Base-by-base conservation (phyloP, 2,329 filamentous ascomycete genomes). In the Penicillium hesseltinei region DNA sequence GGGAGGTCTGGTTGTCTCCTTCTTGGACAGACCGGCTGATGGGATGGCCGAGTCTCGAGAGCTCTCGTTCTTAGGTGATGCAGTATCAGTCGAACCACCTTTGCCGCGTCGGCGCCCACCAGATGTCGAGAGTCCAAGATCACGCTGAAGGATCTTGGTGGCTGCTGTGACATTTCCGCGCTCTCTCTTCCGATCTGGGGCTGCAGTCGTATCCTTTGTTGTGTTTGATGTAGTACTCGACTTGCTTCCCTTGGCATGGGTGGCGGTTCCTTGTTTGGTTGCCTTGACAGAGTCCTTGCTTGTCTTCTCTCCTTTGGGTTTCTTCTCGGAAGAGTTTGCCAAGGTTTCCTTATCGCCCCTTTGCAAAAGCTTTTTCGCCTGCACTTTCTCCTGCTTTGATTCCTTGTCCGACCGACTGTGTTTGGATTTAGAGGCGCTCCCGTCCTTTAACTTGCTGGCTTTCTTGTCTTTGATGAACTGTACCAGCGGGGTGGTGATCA, bases 381-480 rank as follows among this genome's bases (percentile, higher is more conserved):
- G 77, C 3, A 74, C 66, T 54, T 76, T 75, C 43, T 75, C 73
- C 29, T 68, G 59, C 56, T 76, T 78, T n/a, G 63, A 64, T 15
- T 79, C 76, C 56, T 74, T 75, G 25, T 71, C 70, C 9, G 71
- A 69, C 29, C 71, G 69, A n/a, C 74, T 68, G 66, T 86, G 68
- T 56, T 72, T 74, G 1, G 71, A 71, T 47, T 73, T 74, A 23
- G 64, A 63, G 7, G 67, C 58, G 5, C 62, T 86, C 19, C 78
- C 77, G 44, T 89, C 89, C 74, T 89, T 92, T 52, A 82, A 82
- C 69, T 85, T 86, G 71, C 86, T 91, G 15, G 91, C 91, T 77
- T 96, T 97, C 77, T 95, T 96, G 73, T 97, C 92, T 63, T 89
- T 89, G 36, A 97, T 81, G 63, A 88, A 95, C 70, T 97, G 91